A percentile compares a stretch with the other conserved stretches of the same genome.
These are phyloP conservation scores for Aspergillus coremiiformis DNA, from an alignment of 495 filamentous ascomycete genomes.

Conservation along the genomic window DNA sequence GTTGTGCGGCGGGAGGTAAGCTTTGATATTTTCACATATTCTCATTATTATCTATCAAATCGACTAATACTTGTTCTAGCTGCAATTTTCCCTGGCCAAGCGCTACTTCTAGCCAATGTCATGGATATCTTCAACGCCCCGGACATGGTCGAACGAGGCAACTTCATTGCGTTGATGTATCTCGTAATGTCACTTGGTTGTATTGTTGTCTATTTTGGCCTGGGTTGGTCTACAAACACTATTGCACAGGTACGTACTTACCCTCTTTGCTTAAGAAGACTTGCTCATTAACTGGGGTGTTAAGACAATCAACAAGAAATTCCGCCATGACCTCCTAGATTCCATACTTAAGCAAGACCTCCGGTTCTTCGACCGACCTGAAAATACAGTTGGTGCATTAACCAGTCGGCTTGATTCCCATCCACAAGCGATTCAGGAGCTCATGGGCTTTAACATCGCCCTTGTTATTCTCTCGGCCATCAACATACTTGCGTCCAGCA, in stretches of 20 bases:
- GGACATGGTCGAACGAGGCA: slow-evolving; percentile 20
- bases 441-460: slow-evolving; percentile 41
- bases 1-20: slow-evolving; percentile 2
- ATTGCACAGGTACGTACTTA: slow-evolving; percentile 23
- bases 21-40: neutral
- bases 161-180: slow-evolving; percentile 59
- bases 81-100: slow-evolving; percentile 21
- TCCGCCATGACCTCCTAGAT: slow-evolving; percentile 53
- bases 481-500: slow-evolving; percentile 31
- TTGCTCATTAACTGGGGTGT: neutral
- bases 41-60: neutral
- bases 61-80: slow-evolving; percentile 8
- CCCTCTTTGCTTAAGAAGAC: neutral
- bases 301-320: slow-evolving; percentile 31
- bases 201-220: slow-evolving; percentile 43
- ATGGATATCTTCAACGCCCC: slow-evolving; percentile 22
- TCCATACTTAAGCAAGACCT: slow-evolving; percentile 50
- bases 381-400: slow-evolving; percentile 57
- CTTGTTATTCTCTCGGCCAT: slow-evolving; percentile 26
- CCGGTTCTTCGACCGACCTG: slow-evolving; percentile 55
- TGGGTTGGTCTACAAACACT: slow-evolving; percentile 48
- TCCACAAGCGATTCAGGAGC: slow-evolving; percentile 28
- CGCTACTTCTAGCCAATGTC: slow-evolving; percentile 19
- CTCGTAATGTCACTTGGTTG: slow-evolving; percentile 45
- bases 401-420: slow-evolving; percentile 50